Conservation (phyloP, 2,329 filamentous ascomycete species). For the Trichoderma pleuroti region DNA sequence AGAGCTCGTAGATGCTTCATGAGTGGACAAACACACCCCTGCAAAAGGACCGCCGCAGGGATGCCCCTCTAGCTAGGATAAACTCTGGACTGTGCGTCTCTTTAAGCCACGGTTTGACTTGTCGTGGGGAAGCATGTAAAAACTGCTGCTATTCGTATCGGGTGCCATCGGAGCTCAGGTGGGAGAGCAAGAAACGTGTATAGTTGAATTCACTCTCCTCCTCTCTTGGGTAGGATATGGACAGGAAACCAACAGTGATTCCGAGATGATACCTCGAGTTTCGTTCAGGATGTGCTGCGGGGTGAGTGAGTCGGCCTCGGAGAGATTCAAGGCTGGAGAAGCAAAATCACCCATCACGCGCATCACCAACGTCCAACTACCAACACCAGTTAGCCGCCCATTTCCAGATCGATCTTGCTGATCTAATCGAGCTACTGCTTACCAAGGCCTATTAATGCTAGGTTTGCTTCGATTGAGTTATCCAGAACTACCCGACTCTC, state of each 20-base stretch:
- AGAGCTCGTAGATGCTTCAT: neutral
- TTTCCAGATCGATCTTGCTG: conserved; percentile 6
- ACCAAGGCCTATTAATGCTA: neutral
- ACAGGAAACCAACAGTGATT: neutral
- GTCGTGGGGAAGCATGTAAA: neutral
- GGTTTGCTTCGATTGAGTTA: neutral
- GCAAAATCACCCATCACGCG: no score
- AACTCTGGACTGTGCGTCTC: neutral
- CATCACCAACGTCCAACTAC: no score
- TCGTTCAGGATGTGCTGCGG: neutral
- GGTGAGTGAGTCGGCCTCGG: neutral
- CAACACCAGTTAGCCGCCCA: no score
- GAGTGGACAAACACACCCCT: neutral
- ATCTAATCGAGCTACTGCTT: neutral
- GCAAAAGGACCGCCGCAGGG: neutral
- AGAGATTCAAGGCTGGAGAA: neutral
- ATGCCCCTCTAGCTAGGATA: neutral
- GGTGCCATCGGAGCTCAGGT: neutral
- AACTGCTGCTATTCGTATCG: neutral
- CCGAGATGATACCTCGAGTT: neutral
- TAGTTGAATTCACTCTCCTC: neutral
- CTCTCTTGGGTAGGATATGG: neutral
- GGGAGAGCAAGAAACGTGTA: neutral
- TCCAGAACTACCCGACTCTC: neutral
- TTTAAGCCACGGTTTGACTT: neutral